Evolutionary conservation across 108 stramenopile species (phyloP), one percentile per base, ranked within the genome.

Genomic region (Hondaea fermentalgiana): DNA sequence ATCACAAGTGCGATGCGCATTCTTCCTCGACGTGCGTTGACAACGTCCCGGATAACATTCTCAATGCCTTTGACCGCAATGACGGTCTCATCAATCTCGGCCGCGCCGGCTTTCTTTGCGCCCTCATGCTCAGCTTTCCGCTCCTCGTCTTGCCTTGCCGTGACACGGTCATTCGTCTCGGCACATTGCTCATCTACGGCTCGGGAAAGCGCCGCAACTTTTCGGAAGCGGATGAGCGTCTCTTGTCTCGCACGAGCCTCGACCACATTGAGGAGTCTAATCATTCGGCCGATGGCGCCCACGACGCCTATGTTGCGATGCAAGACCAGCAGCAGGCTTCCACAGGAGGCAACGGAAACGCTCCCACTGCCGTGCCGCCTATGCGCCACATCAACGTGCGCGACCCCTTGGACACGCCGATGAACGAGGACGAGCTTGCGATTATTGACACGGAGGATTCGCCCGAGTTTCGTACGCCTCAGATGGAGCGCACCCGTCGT

Each of bases 121-220:
- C 76, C 1, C 45, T 83, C 51, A 47, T 83, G 45, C 51, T 83
- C 23, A 83, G 76, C 28, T 83, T 25, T 4, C 76, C 76, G 45
- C 51, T 83, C 12, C 76, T 83, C n/a, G 51, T 83, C 6, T 45
- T 83, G 49, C 76, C 76, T 12, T 83, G 76, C 76, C 76, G 76
- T 23, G 76, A 83, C 2, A 83, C 76, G 6, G 49, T 53, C 45
- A 47, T 83, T 12, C 76, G 76, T 35, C 51, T 83, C 12, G 49
- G 45, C 1, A 47, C 45, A 1, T 6, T 53, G 45, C 76, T 83
- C 49, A 25, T 83, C n/a, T 21, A 16, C 51, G 51, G 51, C 49
- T n/a, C 45, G 43, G 49, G 16, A 23, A 47, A 12, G 51, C 76
- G 51, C 6, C 76, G 76, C 51, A 53, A 23, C 51, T 43, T 45